These are phyloP conservation scores for Scheffersomyces spartinae DNA, from an alignment of 805 yeast genomes.

Conservation along the genomic window DNA sequence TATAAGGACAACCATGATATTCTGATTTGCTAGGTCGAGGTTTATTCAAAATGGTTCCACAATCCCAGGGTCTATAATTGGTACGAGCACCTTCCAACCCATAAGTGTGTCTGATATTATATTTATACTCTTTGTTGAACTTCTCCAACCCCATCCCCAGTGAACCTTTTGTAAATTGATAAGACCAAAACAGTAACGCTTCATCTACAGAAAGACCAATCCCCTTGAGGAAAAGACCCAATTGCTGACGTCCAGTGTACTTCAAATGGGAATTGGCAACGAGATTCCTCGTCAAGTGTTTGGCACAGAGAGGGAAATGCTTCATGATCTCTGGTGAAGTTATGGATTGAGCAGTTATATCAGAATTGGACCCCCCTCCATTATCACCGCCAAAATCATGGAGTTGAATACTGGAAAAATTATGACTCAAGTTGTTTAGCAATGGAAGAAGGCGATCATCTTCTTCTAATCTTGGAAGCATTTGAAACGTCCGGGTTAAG, in stretches of 20 bases:
- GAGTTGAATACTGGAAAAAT: slow-evolving; percentile 35
- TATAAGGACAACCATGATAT: slow-evolving; percentile 88
- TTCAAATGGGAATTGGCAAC: slow-evolving; percentile 58
- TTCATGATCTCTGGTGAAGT: slow-evolving; percentile 39
- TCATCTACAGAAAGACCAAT: slow-evolving; percentile 83
- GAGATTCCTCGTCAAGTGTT: slow-evolving; percentile 52
- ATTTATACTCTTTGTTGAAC: slow-evolving; percentile 80
- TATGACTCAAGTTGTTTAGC: slow-evolving; percentile 59
- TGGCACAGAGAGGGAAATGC: slow-evolving; percentile 79
- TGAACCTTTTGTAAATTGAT: slow-evolving; percentile 47
- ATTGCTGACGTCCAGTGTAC: slow-evolving; percentile 76
- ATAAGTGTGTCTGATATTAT: slow-evolving; percentile 79
- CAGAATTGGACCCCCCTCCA: slow-evolving; percentile 19
- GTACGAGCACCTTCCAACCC: slow-evolving; percentile 87
- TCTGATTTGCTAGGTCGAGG: slow-evolving; percentile 62
- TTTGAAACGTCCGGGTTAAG: slow-evolving; percentile 58
- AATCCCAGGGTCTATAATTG: slow-evolving; percentile 79
- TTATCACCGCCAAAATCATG: slow-evolving; percentile 31
- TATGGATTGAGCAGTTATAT: slow-evolving; percentile 52
- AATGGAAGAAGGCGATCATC: slow-evolving; percentile 84
- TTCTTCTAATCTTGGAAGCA: slow-evolving; percentile 78
- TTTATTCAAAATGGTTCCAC: slow-evolving; percentile 62
- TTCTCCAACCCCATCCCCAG: slow-evolving; percentile 51
- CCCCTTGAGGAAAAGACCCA: slow-evolving; percentile 77
- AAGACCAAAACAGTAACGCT: slow-evolving; percentile 76